Evolutionary conservation across 1,284 basidiomycete species (phyloP).

Genomic region (Rhodotorula mucilaginosa): DNA sequence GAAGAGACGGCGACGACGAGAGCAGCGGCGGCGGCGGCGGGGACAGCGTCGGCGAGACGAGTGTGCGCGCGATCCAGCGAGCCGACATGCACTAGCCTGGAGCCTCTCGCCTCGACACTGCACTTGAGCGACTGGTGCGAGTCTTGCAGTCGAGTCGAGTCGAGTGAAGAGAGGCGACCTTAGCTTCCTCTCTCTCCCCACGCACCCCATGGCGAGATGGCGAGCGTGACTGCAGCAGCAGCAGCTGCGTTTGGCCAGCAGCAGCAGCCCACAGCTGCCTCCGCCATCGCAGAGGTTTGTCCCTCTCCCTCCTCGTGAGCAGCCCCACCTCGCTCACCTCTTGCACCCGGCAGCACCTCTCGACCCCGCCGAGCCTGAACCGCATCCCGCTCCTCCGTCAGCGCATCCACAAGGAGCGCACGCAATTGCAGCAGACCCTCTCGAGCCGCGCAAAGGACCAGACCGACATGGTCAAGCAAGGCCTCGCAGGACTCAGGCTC

Average conservation of each 20-base stretch:
- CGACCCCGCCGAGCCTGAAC: conserved; percentile 34
- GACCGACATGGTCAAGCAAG: conserved; percentile 84
- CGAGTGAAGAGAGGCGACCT: no score
- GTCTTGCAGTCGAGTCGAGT: no score
- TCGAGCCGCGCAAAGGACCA: conserved; percentile 76
- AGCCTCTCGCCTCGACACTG: background rate
- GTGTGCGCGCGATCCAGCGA: background rate
- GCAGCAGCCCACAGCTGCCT: conserved; percentile 27
- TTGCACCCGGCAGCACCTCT: conserved; percentile 26
- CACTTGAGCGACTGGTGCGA: background rate
- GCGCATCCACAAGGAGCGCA: conserved; percentile 38
- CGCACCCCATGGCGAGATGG: background rate
- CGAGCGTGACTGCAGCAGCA: background rate
- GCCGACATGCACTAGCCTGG: background rate
- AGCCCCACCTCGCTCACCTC: background rate
- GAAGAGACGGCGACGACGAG: background rate
- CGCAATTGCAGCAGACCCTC: conserved; percentile 35
- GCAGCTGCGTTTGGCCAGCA: conserved; percentile 2
- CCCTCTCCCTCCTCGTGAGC: background rate
- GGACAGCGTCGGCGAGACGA: background rate
- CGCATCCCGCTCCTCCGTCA: conserved; percentile 35
- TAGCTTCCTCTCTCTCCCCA: no score
- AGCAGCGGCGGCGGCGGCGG: background rate
- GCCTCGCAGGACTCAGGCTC: conserved; percentile 74
- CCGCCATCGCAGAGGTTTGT: conserved; percentile 31